Percentiles rank a stretch among this genome's conserved stretches.
Evolutionary conservation across 2,329 filamentous ascomycete species (phyloP).

Genomic region (Pseudopyrenochaeta lycopersici): DNA sequence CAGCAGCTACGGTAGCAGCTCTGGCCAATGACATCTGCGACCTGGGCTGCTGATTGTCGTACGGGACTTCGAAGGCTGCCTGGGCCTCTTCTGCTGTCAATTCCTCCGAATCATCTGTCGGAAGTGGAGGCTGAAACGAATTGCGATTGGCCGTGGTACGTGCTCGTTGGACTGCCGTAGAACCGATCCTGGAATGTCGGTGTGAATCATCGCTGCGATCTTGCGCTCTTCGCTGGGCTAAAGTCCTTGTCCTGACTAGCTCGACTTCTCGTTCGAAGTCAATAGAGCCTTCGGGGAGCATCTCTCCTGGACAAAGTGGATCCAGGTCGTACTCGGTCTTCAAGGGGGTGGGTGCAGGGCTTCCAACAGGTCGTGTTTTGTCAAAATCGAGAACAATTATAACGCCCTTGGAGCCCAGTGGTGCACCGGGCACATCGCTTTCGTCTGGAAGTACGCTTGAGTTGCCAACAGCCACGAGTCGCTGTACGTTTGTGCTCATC

Average conservation of each 20-base stretch:
- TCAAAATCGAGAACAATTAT: slow-evolving; percentile 52
- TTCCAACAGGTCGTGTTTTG: slow-evolving; percentile 32
- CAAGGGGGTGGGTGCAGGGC: slow-evolving; percentile 31
- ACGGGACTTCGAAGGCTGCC: slow-evolving; percentile 50
- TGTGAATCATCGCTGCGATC: slow-evolving; percentile 31
- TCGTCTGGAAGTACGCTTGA: slow-evolving; percentile 35
- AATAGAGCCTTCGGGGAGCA: slow-evolving; percentile 50
- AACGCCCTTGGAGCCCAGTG: slow-evolving; percentile 47
- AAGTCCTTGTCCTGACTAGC: slow-evolving; percentile 48
- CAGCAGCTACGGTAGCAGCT: slow-evolving; percentile 61
- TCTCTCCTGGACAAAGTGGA: slow-evolving; percentile 47
- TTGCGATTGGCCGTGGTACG: slow-evolving; percentile 37
- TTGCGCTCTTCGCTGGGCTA: slow-evolving; percentile 48
- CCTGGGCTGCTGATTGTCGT: slow-evolving; percentile 51
- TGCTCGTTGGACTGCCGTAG: slow-evolving; percentile 37
- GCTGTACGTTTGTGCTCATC: slow-evolving; percentile 38
- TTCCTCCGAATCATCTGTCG: slow-evolving; percentile 41
- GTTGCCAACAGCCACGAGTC: slow-evolving; percentile 51
- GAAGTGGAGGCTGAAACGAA: slow-evolving; percentile 24
- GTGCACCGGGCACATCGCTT: slow-evolving; percentile 34
- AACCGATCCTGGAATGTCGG: slow-evolving; percentile 37
- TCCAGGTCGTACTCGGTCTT: slow-evolving; percentile 50
- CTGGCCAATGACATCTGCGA: slow-evolving; percentile 50
- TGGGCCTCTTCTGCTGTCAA: slow-evolving; percentile 46
- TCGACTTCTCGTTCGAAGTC: slow-evolving; percentile 54